These are phyloP conservation scores for Zangia roseola DNA, from an alignment of 768 basidiomycete genomes.

Conservation along the genomic window DNA sequence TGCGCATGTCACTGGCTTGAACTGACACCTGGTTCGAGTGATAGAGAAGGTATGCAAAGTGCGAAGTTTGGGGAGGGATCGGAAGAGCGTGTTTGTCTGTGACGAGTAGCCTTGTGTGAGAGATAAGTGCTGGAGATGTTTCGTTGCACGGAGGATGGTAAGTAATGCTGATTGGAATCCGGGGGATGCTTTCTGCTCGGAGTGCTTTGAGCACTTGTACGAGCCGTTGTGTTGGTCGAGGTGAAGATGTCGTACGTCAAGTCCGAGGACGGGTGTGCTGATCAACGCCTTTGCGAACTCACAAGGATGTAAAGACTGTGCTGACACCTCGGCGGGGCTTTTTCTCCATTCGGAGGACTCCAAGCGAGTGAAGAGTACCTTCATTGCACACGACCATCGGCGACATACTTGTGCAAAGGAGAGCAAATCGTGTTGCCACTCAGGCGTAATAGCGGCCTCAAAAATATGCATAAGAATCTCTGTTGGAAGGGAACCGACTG, in stretches of 20 bases:
- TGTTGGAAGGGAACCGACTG: not conserved
- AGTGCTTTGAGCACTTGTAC: too few relatives aligned
- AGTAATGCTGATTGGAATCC: too few relatives aligned
- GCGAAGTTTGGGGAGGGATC: too few relatives aligned
- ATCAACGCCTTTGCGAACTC: not conserved
- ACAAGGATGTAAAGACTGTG: not conserved
- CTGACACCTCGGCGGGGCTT: too few relatives aligned
- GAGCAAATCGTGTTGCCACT: conserved; percentile 4
- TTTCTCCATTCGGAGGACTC: not conserved
- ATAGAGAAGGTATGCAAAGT: too few relatives aligned
- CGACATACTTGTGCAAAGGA: conserved; percentile 9
- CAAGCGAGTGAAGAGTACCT: not conserved
- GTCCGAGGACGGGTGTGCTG: not conserved
- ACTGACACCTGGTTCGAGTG: too few relatives aligned
- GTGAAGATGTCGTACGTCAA: not conserved
- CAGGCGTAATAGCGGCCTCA: not conserved
- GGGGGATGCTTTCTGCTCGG: too few relatives aligned
- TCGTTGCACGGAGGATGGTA: too few relatives aligned
- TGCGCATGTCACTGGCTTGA: too few relatives aligned
- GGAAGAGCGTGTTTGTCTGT: too few relatives aligned
- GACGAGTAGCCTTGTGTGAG: too few relatives aligned
- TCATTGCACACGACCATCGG: conserved; percentile 4
- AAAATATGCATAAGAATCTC: conserved; percentile 6
- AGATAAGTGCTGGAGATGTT: too few relatives aligned
- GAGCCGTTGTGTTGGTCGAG: not conserved